A percentile compares a stretch with the other conserved stretches of the same genome.
phyloP scores from a whole-genome alignment of 2,329 filamentous ascomycete species.

The Colletotrichum viniferum region DNA sequence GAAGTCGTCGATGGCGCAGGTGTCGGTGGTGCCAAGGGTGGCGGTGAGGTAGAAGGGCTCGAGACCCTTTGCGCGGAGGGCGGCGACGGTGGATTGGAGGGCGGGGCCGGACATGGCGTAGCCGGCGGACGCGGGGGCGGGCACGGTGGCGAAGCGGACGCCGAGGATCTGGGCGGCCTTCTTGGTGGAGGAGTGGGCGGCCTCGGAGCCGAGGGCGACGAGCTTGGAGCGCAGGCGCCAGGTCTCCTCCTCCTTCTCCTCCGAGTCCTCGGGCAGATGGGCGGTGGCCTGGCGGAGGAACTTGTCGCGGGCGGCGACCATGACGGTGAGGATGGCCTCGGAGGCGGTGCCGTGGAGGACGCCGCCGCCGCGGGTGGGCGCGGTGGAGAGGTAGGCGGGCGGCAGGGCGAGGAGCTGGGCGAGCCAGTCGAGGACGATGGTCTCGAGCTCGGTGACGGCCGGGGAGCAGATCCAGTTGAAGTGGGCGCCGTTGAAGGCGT shows the following conservation, averaged over 20 bases:
- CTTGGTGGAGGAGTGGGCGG: conserved; percentile 82
- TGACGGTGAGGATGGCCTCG: conserved; percentile 84
- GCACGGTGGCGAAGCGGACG: conserved; percentile 76
- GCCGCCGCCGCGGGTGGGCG: conserved; percentile 75
- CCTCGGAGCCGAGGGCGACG: conserved; percentile 80
- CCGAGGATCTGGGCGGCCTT: conserved; percentile 89
- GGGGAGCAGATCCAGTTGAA: conserved; percentile 99
- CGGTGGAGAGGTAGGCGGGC: conserved; percentile 73
- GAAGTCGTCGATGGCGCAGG: conserved; percentile 87
- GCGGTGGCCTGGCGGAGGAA: conserved; percentile 68
- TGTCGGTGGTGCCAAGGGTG: conserved; percentile 85
- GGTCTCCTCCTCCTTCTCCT: conserved; percentile 73
- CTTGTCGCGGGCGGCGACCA: conserved; percentile 86
- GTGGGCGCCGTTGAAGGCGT: conserved; percentile 85
- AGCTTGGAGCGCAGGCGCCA: conserved; percentile 59
- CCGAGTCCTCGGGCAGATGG: conserved; percentile 51
- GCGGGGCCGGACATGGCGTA: conserved; percentile 73
- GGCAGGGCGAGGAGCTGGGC: conserved; percentile 78
- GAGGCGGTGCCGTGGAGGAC: conserved; percentile 94
- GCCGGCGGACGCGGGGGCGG: conserved; percentile 64
- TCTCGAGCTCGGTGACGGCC: conserved; percentile 91
- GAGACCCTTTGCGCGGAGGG: conserved; percentile 70
- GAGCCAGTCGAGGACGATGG: conserved; percentile 90
- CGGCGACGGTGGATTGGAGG: conserved; percentile 65
- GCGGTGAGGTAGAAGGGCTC: conserved; percentile 87